A percentile compares a stretch with the other conserved stretches of the same genome.
phyloP scores from a whole-genome alignment of 2,329 filamentous ascomycete species.

The Mycosphaerella arachidis region DNA sequence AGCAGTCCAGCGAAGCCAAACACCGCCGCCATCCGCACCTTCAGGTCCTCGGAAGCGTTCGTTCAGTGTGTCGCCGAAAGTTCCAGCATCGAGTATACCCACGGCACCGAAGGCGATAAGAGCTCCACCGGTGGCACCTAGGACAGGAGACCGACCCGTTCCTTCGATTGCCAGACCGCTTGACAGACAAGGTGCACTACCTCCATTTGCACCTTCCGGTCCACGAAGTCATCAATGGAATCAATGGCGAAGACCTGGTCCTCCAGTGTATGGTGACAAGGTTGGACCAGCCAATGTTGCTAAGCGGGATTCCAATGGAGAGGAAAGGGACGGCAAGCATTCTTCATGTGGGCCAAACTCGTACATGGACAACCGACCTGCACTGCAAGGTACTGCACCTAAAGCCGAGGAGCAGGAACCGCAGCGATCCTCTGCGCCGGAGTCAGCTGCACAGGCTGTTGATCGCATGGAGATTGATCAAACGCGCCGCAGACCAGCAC shows the following conservation, averaged over 20 bases:
- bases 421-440: slow-evolving; percentile 1
- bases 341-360: neutral
- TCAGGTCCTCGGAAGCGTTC: slow-evolving; percentile 31
- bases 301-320: slow-evolving; percentile 43
- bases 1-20: slow-evolving; percentile 15
- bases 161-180: slow-evolving; percentile 15
- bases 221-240: slow-evolving; percentile 32
- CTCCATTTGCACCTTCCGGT: slow-evolving; percentile 23
- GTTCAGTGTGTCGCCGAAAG: slow-evolving; percentile 34
- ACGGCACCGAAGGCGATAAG: slow-evolving; percentile 35
- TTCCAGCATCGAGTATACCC: slow-evolving; percentile 29
- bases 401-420: slow-evolving; percentile 14
- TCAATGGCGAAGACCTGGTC: slow-evolving; percentile 43
- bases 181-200: slow-evolving; percentile 13
- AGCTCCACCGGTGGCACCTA: slow-evolving; percentile 13
- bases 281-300: slow-evolving; percentile 33
- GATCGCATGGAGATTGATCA: slow-evolving; percentile 28
- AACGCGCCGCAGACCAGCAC: slow-evolving; percentile 11
- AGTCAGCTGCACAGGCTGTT: slow-evolving; percentile 7
- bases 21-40: slow-evolving; percentile 30
- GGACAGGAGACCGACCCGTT: slow-evolving; percentile 8
- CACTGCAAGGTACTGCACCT: slow-evolving; percentile 4
- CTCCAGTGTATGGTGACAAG: slow-evolving; percentile 25
- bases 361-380: neutral
- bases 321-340: slow-evolving; percentile 35